Evolutionary conservation across 345 rosid genomes (phyloP).

Genomic region (Pistacia integerrima): DNA sequence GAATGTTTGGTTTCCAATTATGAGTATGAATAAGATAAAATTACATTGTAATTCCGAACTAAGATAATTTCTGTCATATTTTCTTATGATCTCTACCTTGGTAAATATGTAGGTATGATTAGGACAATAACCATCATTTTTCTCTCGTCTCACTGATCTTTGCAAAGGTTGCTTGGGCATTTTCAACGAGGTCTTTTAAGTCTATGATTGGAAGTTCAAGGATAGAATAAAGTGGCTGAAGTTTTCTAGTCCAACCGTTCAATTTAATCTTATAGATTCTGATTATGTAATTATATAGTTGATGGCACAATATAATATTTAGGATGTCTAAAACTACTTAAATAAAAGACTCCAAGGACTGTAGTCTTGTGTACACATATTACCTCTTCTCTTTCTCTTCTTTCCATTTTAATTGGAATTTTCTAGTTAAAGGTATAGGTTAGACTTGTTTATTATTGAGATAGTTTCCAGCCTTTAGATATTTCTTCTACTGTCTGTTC

Average conservation of each 20-base stretch:
- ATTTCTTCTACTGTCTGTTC: no score
- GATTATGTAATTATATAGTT: neutral
- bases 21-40: neutral
- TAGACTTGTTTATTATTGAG: neutral
- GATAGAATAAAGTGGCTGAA: neutral
- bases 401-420: neutral
- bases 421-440: slow-evolving; percentile 1
- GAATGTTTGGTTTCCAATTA: neutral
- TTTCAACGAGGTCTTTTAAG: neutral
- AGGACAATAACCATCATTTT: no score
- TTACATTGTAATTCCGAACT: no score
- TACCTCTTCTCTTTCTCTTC: neutral
- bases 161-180: neutral
- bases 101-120: neutral
- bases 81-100: neutral
- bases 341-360: neutral
- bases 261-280: neutral
- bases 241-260: neutral
- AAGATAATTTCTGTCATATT: neutral
- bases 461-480: no score
- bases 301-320: neutral
- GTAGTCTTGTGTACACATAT: neutral
- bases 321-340: neutral
- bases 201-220: neutral
- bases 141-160: no score